Evolutionary conservation across 2,329 filamentous ascomycete species (phyloP).

Genomic region (Fusarium drepaniforme): DNA sequence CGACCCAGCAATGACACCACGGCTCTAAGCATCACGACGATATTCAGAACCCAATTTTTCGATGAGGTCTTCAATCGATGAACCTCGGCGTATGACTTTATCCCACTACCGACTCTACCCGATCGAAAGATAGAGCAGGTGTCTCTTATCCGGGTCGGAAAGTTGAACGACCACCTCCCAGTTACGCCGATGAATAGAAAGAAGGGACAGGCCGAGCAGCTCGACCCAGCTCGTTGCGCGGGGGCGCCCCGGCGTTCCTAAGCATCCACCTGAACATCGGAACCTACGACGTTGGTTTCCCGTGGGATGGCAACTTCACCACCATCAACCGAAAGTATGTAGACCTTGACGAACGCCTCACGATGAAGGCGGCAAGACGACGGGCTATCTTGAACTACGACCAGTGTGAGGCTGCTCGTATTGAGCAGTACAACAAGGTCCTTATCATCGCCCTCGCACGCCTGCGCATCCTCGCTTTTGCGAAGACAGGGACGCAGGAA

Average conservation of each 20-base stretch:
- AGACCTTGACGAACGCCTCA: background rate
- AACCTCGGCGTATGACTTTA: background rate
- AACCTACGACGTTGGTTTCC: background rate
- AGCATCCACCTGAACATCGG: background rate
- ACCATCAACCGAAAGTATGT: background rate
- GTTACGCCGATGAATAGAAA: background rate
- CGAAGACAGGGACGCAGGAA: background rate
- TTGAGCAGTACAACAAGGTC: background rate
- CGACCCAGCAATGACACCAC: background rate
- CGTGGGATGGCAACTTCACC: background rate
- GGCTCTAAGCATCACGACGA: background rate
- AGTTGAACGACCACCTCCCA: background rate
- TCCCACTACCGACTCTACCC: background rate
- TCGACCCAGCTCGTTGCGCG: background rate
- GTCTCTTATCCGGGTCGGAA: background rate
- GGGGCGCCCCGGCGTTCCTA: background rate
- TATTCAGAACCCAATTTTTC: background rate
- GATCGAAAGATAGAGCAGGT: background rate
- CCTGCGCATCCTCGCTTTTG: background rate
- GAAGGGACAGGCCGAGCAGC: background rate
- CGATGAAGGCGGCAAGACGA: background rate
- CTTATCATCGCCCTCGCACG: background rate
- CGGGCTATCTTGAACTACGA: background rate
- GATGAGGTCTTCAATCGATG: background rate
- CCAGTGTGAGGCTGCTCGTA: background rate